Conservation (phyloP, 257 asterid genomes). For the Dorcoceras hygrometricum region DNA sequence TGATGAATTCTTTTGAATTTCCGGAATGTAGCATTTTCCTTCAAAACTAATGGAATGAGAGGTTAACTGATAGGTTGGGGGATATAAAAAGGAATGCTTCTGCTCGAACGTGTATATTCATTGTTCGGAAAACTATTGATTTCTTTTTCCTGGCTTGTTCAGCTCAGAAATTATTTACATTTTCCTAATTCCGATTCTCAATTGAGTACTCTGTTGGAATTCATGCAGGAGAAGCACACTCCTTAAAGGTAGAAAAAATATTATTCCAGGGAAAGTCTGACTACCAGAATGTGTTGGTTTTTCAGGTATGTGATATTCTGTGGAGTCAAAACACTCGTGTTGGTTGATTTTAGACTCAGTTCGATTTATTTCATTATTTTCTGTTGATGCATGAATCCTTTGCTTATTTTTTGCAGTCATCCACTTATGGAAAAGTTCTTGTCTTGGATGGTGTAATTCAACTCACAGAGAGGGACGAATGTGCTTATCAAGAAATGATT, state of each 20-base stretch:
- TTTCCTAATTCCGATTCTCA: neutral
- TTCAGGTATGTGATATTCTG: constrained; percentile 55
- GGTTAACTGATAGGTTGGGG: neutral
- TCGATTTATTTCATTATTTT: neutral
- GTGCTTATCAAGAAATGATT: constrained; percentile 99
- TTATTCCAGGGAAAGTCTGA: constrained; percentile 87
- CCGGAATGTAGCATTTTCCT: neutral
- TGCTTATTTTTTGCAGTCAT: constrained; percentile 54
- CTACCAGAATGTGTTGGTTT: constrained; percentile 87
- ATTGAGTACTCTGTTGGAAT: constrained; percentile 17
- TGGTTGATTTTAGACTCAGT: neutral
- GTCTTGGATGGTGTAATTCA: constrained; percentile 98
- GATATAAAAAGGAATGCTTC: neutral
- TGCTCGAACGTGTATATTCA: neutral
- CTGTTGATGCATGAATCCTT: constrained; percentile 20
- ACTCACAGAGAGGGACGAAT: constrained; percentile 97
- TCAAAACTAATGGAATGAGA: neutral
- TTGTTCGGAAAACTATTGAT: neutral
- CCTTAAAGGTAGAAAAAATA: constrained; percentile 84
- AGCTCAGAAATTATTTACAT: neutral
- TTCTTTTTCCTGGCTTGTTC: neutral
- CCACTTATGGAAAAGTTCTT: constrained; percentile 94
- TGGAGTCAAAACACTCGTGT: constrained; percentile 4
- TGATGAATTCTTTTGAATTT: no score
- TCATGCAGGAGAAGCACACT: constrained; percentile 95